These are phyloP conservation scores for Coemansia sp. DNA, from an alignment of 192 early-diverging fungal genomes.

Conservation along the genomic window DNA sequence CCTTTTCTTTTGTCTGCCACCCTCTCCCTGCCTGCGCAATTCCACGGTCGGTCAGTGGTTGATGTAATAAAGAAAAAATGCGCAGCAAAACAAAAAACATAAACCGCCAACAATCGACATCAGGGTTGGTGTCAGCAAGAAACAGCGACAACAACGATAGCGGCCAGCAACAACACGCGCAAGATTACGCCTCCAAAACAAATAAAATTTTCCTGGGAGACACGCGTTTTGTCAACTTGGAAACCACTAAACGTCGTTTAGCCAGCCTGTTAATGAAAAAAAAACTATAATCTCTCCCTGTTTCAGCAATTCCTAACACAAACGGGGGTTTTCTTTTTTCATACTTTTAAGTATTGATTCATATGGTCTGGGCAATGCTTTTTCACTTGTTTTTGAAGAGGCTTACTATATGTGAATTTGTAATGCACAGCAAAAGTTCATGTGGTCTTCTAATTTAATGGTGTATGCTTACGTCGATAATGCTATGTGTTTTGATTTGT, in stretches of 20 bases:
- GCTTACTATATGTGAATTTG: neutral
- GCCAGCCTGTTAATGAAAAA: neutral
- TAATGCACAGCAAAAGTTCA: neutral
- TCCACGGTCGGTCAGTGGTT: neutral
- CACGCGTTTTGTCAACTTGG: too few relatives aligned
- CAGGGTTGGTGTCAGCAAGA: neutral
- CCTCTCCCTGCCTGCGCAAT: neutral
- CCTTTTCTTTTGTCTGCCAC: neutral
- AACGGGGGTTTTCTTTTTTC: neutral
- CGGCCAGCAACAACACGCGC: neutral
- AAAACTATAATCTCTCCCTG: neutral
- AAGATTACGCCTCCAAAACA: neutral
- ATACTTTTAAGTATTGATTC: neutral
- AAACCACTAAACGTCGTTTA: neutral
- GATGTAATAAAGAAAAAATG: neutral
- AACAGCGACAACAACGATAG: neutral
- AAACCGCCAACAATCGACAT: neutral
- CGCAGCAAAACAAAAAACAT: constrained; percentile 4
- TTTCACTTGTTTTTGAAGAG: neutral
- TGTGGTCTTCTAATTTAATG: neutral
- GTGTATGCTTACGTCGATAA: neutral
- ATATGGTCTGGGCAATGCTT: neutral
- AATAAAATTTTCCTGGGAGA: too few relatives aligned
- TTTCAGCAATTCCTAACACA: neutral
- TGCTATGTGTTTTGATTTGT: neutral